Conservation (phyloP, 2,329 filamentous ascomycete genomes). For the Lanzia echinophila region DNA sequence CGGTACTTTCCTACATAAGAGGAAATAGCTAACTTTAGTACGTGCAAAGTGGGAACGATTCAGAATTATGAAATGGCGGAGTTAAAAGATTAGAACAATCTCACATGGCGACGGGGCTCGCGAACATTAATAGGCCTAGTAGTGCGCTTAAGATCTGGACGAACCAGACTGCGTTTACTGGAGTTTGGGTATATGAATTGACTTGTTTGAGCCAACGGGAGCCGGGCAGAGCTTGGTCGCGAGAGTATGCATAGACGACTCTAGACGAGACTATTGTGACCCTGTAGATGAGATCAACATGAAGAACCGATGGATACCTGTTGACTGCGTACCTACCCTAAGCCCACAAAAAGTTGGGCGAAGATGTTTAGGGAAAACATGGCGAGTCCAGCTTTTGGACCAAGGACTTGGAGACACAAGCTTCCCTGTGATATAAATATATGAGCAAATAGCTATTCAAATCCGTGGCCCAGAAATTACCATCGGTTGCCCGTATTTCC, state of each 20-base stretch:
- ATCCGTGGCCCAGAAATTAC: slow-evolving; percentile 31
- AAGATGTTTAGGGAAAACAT: slow-evolving; percentile 61
- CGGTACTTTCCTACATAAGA: too few species aligned
- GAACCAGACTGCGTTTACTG: slow-evolving; percentile 65
- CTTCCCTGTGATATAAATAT: slow-evolving; percentile 24
- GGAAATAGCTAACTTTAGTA: too few species aligned
- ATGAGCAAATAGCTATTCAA: slow-evolving; percentile 20
- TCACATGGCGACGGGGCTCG: slow-evolving; percentile 49
- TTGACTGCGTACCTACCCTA: slow-evolving; percentile 41
- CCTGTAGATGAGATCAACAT: neutral
- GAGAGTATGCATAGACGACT: slow-evolving; percentile 67
- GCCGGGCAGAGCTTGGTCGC: slow-evolving; percentile 62
- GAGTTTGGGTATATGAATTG: slow-evolving; percentile 54
- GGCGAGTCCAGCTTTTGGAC: slow-evolving; percentile 51
- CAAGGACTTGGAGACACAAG: slow-evolving; percentile 60
- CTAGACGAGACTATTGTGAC: slow-evolving; percentile 58
- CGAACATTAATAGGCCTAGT: slow-evolving; percentile 58
- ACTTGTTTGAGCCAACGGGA: slow-evolving; percentile 53
- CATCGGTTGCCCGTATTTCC: slow-evolving; percentile 62
- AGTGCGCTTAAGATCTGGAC: slow-evolving; percentile 54
- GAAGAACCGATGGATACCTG: rapidly evolving
- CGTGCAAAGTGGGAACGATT: too few species aligned
- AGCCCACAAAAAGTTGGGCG: slow-evolving; percentile 65
- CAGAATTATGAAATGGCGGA: too few species aligned
- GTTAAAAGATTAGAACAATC: too few species aligned